These are phyloP conservation scores for Typha latifolia DNA, from an alignment of 176 grass and related monocot species.

Conservation along the genomic window DNA sequence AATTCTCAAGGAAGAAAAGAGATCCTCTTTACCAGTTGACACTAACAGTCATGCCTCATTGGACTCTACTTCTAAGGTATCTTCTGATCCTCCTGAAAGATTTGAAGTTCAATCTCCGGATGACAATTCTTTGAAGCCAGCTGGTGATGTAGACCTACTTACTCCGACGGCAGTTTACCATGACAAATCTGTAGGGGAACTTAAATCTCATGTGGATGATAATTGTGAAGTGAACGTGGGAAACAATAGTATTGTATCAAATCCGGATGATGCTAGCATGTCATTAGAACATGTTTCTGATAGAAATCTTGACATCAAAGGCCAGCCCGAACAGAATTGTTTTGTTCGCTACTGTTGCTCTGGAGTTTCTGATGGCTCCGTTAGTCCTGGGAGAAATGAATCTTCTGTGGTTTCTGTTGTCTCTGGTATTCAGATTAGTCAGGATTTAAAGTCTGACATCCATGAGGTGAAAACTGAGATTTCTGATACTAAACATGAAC, in stretches of 20 bases:
- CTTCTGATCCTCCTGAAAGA: slow-evolving; percentile 18
- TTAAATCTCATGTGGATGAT: slow-evolving; percentile 11
- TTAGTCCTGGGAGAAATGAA: slow-evolving; percentile 8
- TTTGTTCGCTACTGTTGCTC: too few relatives aligned
- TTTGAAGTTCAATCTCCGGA: slow-evolving; percentile 17
- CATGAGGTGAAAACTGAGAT: slow-evolving; percentile 12
- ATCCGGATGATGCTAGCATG: slow-evolving; percentile 7
- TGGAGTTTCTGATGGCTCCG: not conserved
- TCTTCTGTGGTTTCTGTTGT: slow-evolving; percentile 2
- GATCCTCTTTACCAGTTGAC: slow-evolving; percentile 14
- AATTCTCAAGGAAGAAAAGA: slow-evolving; percentile 17
- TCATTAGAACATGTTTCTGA: slow-evolving; percentile 23
- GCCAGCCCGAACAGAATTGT: slow-evolving; percentile 12
- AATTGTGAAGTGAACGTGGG: slow-evolving; percentile 23
- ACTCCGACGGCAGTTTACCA: slow-evolving; percentile 9
- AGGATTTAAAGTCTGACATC: slow-evolving; percentile 18
- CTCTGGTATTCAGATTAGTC: slow-evolving; percentile 3
- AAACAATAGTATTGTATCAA: slow-evolving; percentile 17
- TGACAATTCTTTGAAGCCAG: slow-evolving; percentile 9
- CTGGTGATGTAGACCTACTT: slow-evolving; percentile 22
- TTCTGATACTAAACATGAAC: slow-evolving; percentile 21
- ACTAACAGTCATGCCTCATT: slow-evolving; percentile 6
- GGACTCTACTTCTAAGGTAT: slow-evolving; percentile 12
- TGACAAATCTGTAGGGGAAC: slow-evolving; percentile 16
- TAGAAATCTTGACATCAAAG: slow-evolving; percentile 18